Evolutionary conservation across 2,329 filamentous ascomycete species (phyloP).

Genomic region (Emydomyces testavorans): DNA sequence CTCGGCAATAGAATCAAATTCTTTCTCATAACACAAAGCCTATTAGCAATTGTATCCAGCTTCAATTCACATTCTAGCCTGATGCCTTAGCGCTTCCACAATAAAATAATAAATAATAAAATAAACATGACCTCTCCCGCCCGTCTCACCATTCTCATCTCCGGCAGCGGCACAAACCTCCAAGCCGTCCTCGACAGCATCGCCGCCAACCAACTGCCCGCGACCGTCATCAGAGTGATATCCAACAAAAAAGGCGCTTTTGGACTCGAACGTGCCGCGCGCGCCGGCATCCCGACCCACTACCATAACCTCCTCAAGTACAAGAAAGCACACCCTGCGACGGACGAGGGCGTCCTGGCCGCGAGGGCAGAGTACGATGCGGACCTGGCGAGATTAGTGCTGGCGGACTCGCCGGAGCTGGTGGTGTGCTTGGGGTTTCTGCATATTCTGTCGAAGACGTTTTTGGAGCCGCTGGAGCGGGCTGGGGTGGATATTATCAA

Average conservation of each 20-base stretch:
- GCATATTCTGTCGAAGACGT: conserved; percentile 62
- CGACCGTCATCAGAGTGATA: conserved; percentile 51
- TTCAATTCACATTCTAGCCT: too few relatives aligned
- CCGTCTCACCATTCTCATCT: conserved; percentile 57
- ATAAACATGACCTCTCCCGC: conserved; percentile 21
- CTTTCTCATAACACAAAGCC: too few relatives aligned
- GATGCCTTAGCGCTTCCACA: too few relatives aligned
- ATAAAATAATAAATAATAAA: background rate
- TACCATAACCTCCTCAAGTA: conserved; percentile 74
- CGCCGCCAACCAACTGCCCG: conserved; percentile 38
- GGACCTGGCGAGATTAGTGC: conserved; percentile 57
- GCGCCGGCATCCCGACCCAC: conserved; percentile 55
- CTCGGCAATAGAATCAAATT: too few relatives aligned
- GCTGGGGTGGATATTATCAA: conserved; percentile 64
- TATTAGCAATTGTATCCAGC: too few relatives aligned
- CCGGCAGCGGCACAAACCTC: conserved; percentile 64
- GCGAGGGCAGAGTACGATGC: conserved; percentile 62
- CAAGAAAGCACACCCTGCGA: conserved; percentile 45
- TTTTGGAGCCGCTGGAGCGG: conserved; percentile 55
- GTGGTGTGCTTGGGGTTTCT: conserved; percentile 80
- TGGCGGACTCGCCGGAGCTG: conserved; percentile 55
- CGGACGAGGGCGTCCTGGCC: conserved; percentile 36
- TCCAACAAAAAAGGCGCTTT: conserved; percentile 54
- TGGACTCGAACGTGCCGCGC: conserved; percentile 50
- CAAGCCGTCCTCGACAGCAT: conserved; percentile 61